Conservation (phyloP, 2,329 filamentous ascomycete genomes). For the Cordyceps sp. region DNA sequence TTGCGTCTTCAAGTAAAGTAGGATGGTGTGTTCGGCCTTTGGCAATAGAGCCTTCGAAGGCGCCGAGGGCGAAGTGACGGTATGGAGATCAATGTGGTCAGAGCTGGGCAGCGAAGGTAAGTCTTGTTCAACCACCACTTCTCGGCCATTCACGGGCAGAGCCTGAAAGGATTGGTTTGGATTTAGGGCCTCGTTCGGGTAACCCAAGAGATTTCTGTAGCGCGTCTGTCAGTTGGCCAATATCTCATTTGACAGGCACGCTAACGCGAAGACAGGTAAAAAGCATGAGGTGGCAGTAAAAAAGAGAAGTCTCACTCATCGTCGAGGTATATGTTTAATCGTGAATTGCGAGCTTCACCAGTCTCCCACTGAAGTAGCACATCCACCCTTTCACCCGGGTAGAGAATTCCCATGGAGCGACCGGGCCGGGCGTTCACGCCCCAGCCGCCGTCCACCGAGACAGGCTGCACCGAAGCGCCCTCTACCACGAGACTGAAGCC, state of each 20-base stretch:
- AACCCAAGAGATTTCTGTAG: constrained; percentile 9
- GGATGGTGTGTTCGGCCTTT: constrained; percentile 6
- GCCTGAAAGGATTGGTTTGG: constrained; percentile 6
- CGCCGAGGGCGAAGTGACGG: neutral
- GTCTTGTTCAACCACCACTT: too few relatives aligned
- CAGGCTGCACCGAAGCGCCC: constrained; percentile 7
- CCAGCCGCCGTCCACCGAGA: constrained; percentile 8
- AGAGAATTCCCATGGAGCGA: constrained; percentile 8
- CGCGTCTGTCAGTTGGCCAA: too few relatives aligned
- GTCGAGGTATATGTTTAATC: constrained; percentile 9
- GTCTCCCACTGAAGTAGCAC: constrained; percentile 7
- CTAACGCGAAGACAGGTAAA: neutral
- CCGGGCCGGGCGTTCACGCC: constrained; percentile 3
- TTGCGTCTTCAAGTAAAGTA: constrained; percentile 10
- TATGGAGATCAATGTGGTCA: too few relatives aligned
- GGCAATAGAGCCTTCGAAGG: neutral
- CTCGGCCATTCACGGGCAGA: constrained; percentile 1
- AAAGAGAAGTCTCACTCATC: constrained; percentile 6
- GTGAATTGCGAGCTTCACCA: constrained; percentile 1
- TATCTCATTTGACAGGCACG: too few relatives aligned
- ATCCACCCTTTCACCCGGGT: constrained; percentile 10
- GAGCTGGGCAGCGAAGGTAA: too few relatives aligned
- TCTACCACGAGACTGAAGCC: constrained; percentile 7
- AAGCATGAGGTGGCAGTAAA: too few relatives aligned
- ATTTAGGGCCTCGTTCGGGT: constrained; percentile 7